Conservation (phyloP, 2,329 filamentous ascomycete species). For the Amesomyces nigricolor region DNA sequence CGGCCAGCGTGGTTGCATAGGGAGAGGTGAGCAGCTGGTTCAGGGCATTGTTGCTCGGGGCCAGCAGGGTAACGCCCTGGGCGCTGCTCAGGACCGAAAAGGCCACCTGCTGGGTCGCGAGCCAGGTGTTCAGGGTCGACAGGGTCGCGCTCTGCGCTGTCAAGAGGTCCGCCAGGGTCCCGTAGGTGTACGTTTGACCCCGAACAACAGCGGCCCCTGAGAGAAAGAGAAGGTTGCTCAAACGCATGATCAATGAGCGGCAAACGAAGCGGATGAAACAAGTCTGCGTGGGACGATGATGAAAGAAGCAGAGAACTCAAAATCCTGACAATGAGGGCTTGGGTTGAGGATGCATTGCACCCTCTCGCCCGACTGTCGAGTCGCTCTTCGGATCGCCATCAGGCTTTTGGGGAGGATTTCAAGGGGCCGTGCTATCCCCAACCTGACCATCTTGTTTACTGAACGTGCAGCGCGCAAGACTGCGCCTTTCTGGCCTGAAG, state of each 20-base stretch:
- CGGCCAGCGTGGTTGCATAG: slow-evolving; percentile 23
- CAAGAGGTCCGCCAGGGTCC: slow-evolving; percentile 20
- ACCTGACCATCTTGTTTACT: too few relatives aligned
- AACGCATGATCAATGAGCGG: slow-evolving; percentile 7
- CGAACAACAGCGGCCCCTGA: not conserved
- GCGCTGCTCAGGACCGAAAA: slow-evolving; percentile 34
- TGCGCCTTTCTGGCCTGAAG: too few relatives aligned
- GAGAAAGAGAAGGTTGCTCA: slow-evolving; percentile 3
- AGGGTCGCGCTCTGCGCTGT: slow-evolving; percentile 21
- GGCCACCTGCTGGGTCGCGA: slow-evolving; percentile 34
- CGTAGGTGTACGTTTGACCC: slow-evolving; percentile 5
- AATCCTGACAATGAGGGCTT: not conserved
- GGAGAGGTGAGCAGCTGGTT: slow-evolving; percentile 34
- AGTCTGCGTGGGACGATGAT: not conserved
- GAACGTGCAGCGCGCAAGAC: too few relatives aligned
- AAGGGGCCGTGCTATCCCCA: too few relatives aligned
- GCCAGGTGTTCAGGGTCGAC: slow-evolving; percentile 28
- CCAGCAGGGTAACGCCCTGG: slow-evolving; percentile 52
- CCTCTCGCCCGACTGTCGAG: too few relatives aligned
- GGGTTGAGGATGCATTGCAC: too few relatives aligned
- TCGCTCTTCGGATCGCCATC: too few relatives aligned
- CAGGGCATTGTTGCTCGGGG: slow-evolving; percentile 49
- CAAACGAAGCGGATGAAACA: not conserved
- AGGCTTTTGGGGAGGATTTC: too few relatives aligned
- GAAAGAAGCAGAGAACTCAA: not conserved